Conservation (phyloP, 2,329 filamentous ascomycete species). For the Hysterium pulicare region DNA sequence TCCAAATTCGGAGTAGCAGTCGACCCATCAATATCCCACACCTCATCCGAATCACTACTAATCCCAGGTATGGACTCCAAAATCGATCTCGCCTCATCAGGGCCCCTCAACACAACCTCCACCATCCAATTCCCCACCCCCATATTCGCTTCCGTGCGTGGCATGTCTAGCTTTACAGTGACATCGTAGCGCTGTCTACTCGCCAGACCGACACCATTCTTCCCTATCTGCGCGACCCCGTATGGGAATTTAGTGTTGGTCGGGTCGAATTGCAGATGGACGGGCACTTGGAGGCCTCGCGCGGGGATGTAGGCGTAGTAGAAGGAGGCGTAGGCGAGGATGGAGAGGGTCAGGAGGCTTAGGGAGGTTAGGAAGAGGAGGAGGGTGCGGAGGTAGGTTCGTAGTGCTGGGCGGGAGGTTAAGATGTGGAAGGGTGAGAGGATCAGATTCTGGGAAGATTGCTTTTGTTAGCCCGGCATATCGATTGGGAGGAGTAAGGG, state of each 20-base stretch:
- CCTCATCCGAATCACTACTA: conserved; percentile 26
- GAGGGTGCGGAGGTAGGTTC: conserved; percentile 60
- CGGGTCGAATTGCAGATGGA: conserved; percentile 65
- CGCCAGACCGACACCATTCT: conserved; percentile 25
- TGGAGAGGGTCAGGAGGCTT: conserved; percentile 56
- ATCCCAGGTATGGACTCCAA: conserved; percentile 18
- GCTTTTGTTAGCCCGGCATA: conserved; percentile 13
- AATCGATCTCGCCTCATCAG: conserved; percentile 6
- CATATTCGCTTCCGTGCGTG: conserved; percentile 72
- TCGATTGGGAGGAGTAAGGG: neutral
- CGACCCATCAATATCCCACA: conserved; percentile 24
- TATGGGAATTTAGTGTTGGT: conserved; percentile 40
- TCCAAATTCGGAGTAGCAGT: conserved; percentile 9
- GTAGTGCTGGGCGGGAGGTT: conserved; percentile 60
- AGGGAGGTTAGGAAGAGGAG: conserved; percentile 53
- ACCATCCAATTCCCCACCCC: conserved; percentile 93
- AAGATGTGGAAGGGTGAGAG: conserved; percentile 53
- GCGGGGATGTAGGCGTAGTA: conserved; percentile 67
- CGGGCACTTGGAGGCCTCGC: conserved; percentile 57
- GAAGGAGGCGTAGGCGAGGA: conserved; percentile 62
- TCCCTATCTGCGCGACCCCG: conserved; percentile 49
- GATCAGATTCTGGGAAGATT: conserved; percentile 46
- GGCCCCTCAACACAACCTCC: conserved; percentile 63
- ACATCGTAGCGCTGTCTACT: conserved; percentile 83
- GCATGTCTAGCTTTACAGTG: conserved; percentile 69